phyloP scores from a whole-genome alignment of 148 eudicot species.

The Nepenthes mirabilis region DNA sequence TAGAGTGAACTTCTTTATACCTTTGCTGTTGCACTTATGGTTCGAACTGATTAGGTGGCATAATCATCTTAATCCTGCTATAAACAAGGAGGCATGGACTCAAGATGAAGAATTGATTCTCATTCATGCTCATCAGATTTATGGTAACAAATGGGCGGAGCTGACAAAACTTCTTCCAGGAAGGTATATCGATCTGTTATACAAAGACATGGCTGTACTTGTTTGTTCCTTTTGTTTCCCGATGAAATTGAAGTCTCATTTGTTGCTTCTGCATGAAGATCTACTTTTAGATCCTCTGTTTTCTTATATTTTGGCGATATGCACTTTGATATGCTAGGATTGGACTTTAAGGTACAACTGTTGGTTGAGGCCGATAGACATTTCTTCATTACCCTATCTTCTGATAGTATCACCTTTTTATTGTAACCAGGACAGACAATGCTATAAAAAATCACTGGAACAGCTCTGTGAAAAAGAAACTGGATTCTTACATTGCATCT shows the following conservation, averaged over 20 bases:
- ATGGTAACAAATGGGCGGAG: conserved; percentile 99
- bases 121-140: conserved; percentile 72
- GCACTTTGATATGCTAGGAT: no score
- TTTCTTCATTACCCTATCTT: neutral
- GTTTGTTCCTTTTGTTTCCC: neutral
- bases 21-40: conserved; percentile 6
- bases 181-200: conserved; percentile 33
- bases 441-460: conserved; percentile 98
- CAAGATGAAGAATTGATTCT: conserved; percentile 85
- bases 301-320: neutral
- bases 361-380: neutral
- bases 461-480: conserved; percentile 92
- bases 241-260: neutral
- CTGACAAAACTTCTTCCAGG: conserved; percentile 81
- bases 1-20: conserved; percentile 1
- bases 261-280: neutral
- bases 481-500: conserved; percentile 70
- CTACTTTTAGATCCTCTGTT: neutral
- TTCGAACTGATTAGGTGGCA: conserved; percentile 61
- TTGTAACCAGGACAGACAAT: conserved; percentile 78
- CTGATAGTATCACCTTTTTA: conserved; percentile 15
- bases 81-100: conserved; percentile 96
- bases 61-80: conserved; percentile 90
- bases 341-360: neutral
- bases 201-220: no score